Evolutionary conservation across 768 basidiomycete genomes (phyloP), one percentile per base, ranked within the genome.

Genomic region (Daedaleopsis sinensis): DNA sequence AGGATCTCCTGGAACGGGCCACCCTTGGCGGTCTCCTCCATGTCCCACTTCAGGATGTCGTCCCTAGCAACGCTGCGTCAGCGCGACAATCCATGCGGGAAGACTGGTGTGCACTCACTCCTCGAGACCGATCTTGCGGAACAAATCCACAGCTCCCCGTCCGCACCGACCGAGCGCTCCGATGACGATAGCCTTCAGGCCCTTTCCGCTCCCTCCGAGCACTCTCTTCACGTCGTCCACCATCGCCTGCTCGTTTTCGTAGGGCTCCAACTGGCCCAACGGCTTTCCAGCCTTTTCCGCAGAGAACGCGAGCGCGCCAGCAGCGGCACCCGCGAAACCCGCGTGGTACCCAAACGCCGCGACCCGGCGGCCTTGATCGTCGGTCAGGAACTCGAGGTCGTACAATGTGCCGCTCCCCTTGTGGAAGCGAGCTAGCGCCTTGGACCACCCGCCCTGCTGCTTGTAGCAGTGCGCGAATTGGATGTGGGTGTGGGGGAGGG

Each of bases 391-490:
- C 77, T 99, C 97, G 57, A 98, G 81, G 73, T 98, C 97, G 76
- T 98, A 98, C 23, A 98, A 79, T 13, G 86, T 89, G 35, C 95
- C 96, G 21, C 82, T 80, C 15, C 96, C 97, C 52, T 81, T 81
- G 72, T 84, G 78, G 80, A 98, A 99, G 21, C 97, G 90, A 35
- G 86, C 80, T 32, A 99, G 86, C 36, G 98, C 85, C 47, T 85
- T 79, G 10, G 85, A 81, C 96, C 97, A 99, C 21, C 97, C 97
- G 1, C 82, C 93, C 73, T 99, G 97, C 46, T 85, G 78, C 77
- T 99, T 99, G 84, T 93, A 98, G 76, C 96, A 97, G 74, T 98
- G 97, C 4, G 95, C 96, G 68, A 98, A 99, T 69, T 97, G 94
- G 71, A 99, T 94, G 76, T 99, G 97, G 2, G 92, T 94, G 76